Percentiles rank a stretch among this genome's conserved stretches.
phyloP scores from a whole-genome alignment of 352 stramenopile species.

The Phytophthora melonis region DNA sequence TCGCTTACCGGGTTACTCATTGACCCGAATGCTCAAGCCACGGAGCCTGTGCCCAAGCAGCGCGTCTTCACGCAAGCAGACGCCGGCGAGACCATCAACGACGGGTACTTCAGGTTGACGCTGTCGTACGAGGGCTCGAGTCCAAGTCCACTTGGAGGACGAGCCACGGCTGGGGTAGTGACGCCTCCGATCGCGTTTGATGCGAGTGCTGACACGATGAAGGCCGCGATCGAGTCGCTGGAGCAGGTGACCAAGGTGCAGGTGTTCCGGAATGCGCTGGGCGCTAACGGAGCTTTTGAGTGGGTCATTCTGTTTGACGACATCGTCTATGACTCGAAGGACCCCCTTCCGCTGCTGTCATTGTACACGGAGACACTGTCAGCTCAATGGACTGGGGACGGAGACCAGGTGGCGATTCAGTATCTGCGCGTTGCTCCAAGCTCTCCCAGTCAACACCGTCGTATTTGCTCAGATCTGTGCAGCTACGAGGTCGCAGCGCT shows the following conservation, averaged over 20 bases:
- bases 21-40: slow-evolving; percentile 19
- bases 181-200: slow-evolving; percentile 80
- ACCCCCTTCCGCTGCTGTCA: slow-evolving; percentile 49
- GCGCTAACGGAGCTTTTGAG: slow-evolving; percentile 42
- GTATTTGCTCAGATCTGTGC: slow-evolving; percentile 39
- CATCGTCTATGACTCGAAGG: slow-evolving; percentile 17
- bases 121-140: slow-evolving; percentile 51
- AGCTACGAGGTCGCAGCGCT: slow-evolving; percentile 30
- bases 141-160: slow-evolving; percentile 31
- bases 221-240: slow-evolving; percentile 78
- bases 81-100: slow-evolving; percentile 48
- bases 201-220: slow-evolving; percentile 67
- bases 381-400: slow-evolving; percentile 51
- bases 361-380: slow-evolving; percentile 66
- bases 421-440: slow-evolving; percentile 38
- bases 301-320: slow-evolving; percentile 72
- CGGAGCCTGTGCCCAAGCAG: slow-evolving; percentile 53
- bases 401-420: slow-evolving; percentile 64
- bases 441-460: slow-evolving; percentile 24
- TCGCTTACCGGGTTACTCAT: slow-evolving; percentile 44
- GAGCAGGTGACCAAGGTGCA: slow-evolving; percentile 69
- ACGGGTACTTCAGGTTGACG: slow-evolving; percentile 66
- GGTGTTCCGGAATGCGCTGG: slow-evolving; percentile 48
- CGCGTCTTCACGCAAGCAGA: slow-evolving; percentile 63
- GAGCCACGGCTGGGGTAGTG: slow-evolving; percentile 31